Percentiles rank a stretch among this genome's conserved stretches.
These are phyloP conservation scores for Hymenoscyphus scutula DNA, from an alignment of 2,329 filamentous ascomycete species.

Conservation along the genomic window DNA sequence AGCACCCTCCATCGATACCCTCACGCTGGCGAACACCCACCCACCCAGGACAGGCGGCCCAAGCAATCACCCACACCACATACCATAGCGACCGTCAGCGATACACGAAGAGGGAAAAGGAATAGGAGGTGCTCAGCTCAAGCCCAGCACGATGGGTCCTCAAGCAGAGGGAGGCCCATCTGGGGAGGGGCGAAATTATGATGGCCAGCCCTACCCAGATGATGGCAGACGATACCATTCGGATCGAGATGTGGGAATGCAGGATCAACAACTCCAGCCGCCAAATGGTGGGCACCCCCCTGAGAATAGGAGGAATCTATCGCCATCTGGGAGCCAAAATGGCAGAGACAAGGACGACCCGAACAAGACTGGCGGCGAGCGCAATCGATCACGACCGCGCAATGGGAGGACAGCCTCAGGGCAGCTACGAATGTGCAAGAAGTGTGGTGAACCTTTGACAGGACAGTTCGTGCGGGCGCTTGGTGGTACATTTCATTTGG, in stretches of 20 bases:
- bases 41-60: conserved; percentile 16
- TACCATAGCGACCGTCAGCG: conserved; percentile 5
- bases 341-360: conserved; percentile 28
- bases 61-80: conserved; percentile 9
- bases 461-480: conserved; percentile 95
- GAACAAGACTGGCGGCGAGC: conserved; percentile 48
- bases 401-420: conserved; percentile 57
- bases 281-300: conserved; percentile 31
- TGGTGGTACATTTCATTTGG: conserved; percentile 90
- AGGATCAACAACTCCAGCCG: conserved; percentile 23
- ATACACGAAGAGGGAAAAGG: conserved; percentile 4
- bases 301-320: conserved; percentile 28
- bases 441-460: conserved; percentile 82
- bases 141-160: conserved; percentile 35
- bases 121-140: conserved; percentile 20
- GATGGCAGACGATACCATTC: conserved; percentile 22
- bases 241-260: conserved; percentile 21
- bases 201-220: conserved; percentile 18
- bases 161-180: conserved; percentile 38
- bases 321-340: conserved; percentile 29
- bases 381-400: conserved; percentile 54
- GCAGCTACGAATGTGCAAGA: conserved; percentile 70
- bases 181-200: conserved; percentile 31
- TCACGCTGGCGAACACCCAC: conserved; percentile 27
- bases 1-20: conserved; percentile 13